Evolutionary conservation across 1,139 yeast genomes (phyloP), one percentile per base, ranked within the genome.

Genomic region (Debaryomyces singareniensis): DNA sequence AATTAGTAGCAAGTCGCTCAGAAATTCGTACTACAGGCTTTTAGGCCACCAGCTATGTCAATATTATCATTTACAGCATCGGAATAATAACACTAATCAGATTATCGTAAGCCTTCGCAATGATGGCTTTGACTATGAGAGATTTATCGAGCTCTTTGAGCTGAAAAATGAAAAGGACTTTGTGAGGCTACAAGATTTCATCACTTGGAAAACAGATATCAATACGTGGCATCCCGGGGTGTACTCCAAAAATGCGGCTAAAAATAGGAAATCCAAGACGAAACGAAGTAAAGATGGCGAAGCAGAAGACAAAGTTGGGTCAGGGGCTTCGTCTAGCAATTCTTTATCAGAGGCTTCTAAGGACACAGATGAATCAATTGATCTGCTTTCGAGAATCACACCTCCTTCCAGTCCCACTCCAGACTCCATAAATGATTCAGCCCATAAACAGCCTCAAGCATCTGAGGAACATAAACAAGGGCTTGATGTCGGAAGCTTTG

Each of bases 31-130:
- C 49, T 78, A 75, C 42, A 55, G 89, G 39, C 55, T 81, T 24
- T 53, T 81, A 32, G 68, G 80, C 1, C 87, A 81, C 49, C 82
- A 80, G 38, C 55, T 79, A 20, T 83, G 87, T 11, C 81, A 77
- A 24, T 78, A 78, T 49, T 79, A 80, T 45, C 58, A 64, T 16
- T 51, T 81, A 33, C 47, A 45, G 29, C 62, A 56, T 33, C 46
- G 51, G 51, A 55, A 53, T 33, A 51, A 47, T 33, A 39, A 38
- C n/a, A 28, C 40, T 21, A 49, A 47, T 32, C 60, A 55, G 26
- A 56, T 56, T 6, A 38, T 51, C n/a, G 61, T 53, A 5, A 45
- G 51, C 11, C 24, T 30, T 18, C 15, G 28, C 14, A 10, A 23
- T 5, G 28, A 27, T n/a, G 33, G 29, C 5, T 26, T 30, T 18